These are phyloP conservation scores for Dentipellis sp. DNA, from an alignment of 768 basidiomycete genomes.

Conservation along the genomic window DNA sequence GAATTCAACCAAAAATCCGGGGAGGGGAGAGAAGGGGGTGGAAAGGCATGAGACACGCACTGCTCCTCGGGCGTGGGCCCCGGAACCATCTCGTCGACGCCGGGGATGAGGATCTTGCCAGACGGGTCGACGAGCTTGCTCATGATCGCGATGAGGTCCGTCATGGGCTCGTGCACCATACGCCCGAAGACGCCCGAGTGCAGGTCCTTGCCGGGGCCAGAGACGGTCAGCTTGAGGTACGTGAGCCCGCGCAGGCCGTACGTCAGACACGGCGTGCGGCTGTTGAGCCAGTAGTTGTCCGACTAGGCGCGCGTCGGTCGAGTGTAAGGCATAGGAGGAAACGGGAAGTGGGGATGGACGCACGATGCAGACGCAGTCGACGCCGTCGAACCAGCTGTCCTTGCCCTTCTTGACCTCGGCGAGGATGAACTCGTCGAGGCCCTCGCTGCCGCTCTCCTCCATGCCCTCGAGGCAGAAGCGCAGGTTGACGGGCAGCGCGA, in stretches of 20 bases:
- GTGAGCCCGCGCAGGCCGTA: slow-evolving; percentile 84
- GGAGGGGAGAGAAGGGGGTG: background rate
- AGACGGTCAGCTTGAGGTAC: slow-evolving; percentile 77
- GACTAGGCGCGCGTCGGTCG: slow-evolving; percentile 33
- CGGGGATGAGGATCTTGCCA: slow-evolving; percentile 84
- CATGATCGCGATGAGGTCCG: slow-evolving; percentile 78
- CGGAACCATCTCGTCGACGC: slow-evolving; percentile 78
- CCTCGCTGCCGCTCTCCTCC: slow-evolving; percentile 92
- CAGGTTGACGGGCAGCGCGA: slow-evolving; percentile 81
- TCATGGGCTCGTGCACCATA: slow-evolving; percentile 88
- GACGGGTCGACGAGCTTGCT: slow-evolving; percentile 70
- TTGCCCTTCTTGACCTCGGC: slow-evolving; percentile 59
- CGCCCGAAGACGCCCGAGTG: slow-evolving; percentile 87
- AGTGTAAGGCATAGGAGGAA: background rate
- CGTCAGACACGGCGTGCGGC: slow-evolving; percentile 70
- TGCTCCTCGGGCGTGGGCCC: slow-evolving; percentile 65
- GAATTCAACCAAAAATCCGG: too few species aligned
- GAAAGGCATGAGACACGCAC: slow-evolving; percentile 25
- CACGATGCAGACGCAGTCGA: slow-evolving; percentile 91
- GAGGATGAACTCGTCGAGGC: slow-evolving; percentile 79
- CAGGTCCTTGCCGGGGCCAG: slow-evolving; percentile 79
- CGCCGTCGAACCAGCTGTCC: slow-evolving; percentile 72
- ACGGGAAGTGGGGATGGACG: slow-evolving; percentile 18
- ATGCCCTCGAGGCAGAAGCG: slow-evolving; percentile 93
- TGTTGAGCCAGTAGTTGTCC: slow-evolving; percentile 93